Conservation (phyloP, 2,329 filamentous ascomycete genomes). For the Albifimbria verrucaria region DNA sequence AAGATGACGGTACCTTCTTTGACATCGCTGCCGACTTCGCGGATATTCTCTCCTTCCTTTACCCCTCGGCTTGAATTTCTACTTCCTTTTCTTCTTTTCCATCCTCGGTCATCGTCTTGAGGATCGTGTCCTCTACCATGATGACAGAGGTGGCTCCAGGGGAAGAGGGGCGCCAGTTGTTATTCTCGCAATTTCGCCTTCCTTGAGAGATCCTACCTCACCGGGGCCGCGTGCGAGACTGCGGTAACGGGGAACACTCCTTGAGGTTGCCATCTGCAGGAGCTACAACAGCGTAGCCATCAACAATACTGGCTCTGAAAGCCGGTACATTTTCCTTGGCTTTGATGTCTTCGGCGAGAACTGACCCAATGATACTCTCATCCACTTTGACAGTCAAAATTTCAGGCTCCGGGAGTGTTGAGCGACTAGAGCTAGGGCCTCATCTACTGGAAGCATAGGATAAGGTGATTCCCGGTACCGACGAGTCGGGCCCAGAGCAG, state of each 20-base stretch:
- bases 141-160: constrained; percentile 86
- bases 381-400: constrained; percentile 59
- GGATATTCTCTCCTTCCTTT: constrained; percentile 77
- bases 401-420: constrained; percentile 66
- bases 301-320: constrained; percentile 93
- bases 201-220: constrained; percentile 59
- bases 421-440: constrained; percentile 72
- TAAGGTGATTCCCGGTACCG: constrained; percentile 86
- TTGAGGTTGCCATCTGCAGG: constrained; percentile 61
- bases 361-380: constrained; percentile 65
- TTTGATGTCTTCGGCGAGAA: constrained; percentile 79
- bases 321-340: constrained; percentile 84
- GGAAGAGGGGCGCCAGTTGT: constrained; percentile 93
- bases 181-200: constrained; percentile 80
- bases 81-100: constrained; percentile 82
- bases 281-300: constrained; percentile 86
- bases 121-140: constrained; percentile 85
- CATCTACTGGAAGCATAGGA: constrained; percentile 82
- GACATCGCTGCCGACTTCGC: constrained; percentile 89
- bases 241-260: constrained; percentile 80
- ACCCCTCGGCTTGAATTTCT: constrained; percentile 78
- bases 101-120: constrained; percentile 73
- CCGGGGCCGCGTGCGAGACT: constrained; percentile 82
- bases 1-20: constrained; percentile 67
- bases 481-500: constrained; percentile 57